Conservation (phyloP, 805 yeast genomes). For the Zygosaccharomyces bisporus region DNA sequence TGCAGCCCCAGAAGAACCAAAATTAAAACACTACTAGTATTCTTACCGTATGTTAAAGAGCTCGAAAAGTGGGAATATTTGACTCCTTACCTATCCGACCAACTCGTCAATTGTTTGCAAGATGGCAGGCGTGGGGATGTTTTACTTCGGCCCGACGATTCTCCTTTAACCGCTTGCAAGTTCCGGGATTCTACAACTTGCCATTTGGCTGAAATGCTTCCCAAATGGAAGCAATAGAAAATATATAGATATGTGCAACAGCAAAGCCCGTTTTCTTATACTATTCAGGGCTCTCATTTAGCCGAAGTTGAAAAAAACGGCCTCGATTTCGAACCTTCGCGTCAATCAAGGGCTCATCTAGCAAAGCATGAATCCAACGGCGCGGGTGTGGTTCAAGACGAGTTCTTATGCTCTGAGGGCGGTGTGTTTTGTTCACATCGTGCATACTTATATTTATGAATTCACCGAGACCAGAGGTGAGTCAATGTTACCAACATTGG, state of each 20-base stretch:
- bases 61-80: constrained; percentile 2
- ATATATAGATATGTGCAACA: not conserved
- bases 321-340: not conserved
- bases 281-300: not conserved
- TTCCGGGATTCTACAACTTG: constrained; percentile 6
- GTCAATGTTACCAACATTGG: constrained; percentile 90
- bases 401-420: constrained; percentile 54
- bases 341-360: not conserved
- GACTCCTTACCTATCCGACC: constrained; percentile 10
- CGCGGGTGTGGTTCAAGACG: constrained; percentile 26
- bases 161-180: constrained; percentile 4
- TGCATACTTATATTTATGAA: constrained; percentile 65
- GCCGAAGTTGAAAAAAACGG: not conserved
- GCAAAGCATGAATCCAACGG: constrained; percentile 2
- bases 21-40: constrained; percentile 16
- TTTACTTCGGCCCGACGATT: constrained; percentile 2
- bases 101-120: constrained; percentile 13
- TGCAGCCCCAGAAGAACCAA: not conserved
- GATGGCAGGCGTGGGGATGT: constrained; percentile 20
- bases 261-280: no score
- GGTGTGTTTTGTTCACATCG: constrained; percentile 62
- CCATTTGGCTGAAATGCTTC: constrained; percentile 4
- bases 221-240: constrained; percentile 10
- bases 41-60: constrained; percentile 13
- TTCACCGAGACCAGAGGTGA: constrained; percentile 85